Evolutionary conservation across 1,284 basidiomycete species (phyloP), one percentile per base, ranked within the genome.

Genomic region (Tetrapyrgos nigripes): DNA sequence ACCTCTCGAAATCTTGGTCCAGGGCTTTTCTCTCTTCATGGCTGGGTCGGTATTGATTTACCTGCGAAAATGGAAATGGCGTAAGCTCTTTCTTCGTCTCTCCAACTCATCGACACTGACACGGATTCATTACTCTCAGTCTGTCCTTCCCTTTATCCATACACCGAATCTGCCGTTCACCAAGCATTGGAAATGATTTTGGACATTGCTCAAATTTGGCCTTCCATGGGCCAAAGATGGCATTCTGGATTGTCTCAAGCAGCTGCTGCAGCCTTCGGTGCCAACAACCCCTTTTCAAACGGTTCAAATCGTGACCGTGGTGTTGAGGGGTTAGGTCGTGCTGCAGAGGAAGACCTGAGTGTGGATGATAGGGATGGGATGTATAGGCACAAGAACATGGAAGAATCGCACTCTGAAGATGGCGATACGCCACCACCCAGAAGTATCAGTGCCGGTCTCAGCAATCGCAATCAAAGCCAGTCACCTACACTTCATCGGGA

Each of bases 21-120:
- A 62, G 61, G 61, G 61, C 17, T 63, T 63, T 29, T 53, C 61
- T 10, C 27, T 63, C 17, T 63, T 58, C 26, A 63, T 63, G 61
- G 59, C 61, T 19, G 61, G 61, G 10, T 63, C 61, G 23, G 61
- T 63, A 3, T 44, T 63, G 27, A 54, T 55, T 6, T 63, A 63
- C 50, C 44, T 63, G 9, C 24, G 56, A 33, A 54, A 58, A 49
- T 63, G 61, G 61, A 55, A 59, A 47, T 63, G 61, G 61, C 61
- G 61, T 62, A 51, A 23, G 61, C 57, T 28, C 14, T 50, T 11
- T 45, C n/a, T 23, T 13, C 26, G 9, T 31, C n/a, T 13, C 37
- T 26, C 28, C 21, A 23, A n/a, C 14, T 17, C 28, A 29, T 40
- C 27, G 4, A 24, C 14, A 24, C 21, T 33, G 13, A 46, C 26